phyloP scores from a whole-genome alignment of 208 protist genomes.

The Leishmania martiniquensis region DNA sequence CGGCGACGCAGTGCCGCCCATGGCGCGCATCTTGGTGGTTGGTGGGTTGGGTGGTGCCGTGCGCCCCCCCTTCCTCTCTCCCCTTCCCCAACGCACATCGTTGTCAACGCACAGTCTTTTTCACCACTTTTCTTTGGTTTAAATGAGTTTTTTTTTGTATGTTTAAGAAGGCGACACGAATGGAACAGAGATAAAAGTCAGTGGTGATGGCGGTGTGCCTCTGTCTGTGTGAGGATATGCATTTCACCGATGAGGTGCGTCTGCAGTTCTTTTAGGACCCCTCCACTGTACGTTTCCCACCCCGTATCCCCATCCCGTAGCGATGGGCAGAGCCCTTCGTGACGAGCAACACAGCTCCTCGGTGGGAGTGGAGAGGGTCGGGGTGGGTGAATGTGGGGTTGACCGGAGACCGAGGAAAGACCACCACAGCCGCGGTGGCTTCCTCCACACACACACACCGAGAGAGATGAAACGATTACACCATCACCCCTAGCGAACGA shows the following conservation, averaged over 20 bases:
- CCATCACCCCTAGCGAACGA: too few relatives aligned
- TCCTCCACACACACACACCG: neutral
- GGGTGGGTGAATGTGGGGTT: neutral
- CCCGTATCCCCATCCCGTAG: neutral
- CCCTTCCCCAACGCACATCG: neutral
- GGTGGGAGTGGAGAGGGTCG: neutral
- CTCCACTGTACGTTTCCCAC: neutral
- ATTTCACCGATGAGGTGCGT: neutral
- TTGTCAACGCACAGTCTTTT: neutral
- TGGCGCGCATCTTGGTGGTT: neutral
- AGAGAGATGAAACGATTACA: too few relatives aligned
- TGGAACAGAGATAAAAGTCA: neutral
- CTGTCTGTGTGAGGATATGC: neutral
- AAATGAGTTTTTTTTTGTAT: neutral
- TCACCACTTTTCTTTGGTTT: neutral
- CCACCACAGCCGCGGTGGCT: neutral
- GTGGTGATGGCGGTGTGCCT: neutral
- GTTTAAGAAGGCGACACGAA: too few relatives aligned
- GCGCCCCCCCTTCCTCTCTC: neutral
- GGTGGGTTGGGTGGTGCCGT: too few relatives aligned
- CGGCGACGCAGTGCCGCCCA: neutral
- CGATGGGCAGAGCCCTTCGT: neutral
- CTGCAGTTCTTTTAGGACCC: neutral
- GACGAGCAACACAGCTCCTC: neutral
- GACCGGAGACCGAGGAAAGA: neutral